Conservation (phyloP, 2,329 filamentous ascomycete species). For the Talaromyces sp. region DNA sequence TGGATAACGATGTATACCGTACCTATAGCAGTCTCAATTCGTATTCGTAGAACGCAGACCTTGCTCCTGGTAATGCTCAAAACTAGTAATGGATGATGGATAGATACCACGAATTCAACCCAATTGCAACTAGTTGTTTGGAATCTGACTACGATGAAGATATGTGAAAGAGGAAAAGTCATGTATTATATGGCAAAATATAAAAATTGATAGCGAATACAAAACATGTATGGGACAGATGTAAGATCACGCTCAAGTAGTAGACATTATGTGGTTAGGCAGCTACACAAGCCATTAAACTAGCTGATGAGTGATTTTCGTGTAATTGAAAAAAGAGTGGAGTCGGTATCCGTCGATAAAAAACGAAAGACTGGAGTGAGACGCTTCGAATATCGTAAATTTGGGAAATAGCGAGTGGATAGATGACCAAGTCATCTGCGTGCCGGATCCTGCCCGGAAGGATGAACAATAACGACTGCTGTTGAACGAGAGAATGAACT, state of each 20-base stretch:
- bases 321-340: neutral
- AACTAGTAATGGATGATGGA: no score
- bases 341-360: neutral
- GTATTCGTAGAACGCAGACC: no score
- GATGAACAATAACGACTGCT: slow-evolving; percentile 7
- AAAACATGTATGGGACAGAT: neutral
- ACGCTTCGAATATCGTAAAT: neutral
- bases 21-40: no score
- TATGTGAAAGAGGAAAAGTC: no score
- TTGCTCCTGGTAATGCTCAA: no score
- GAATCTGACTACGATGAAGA: neutral
- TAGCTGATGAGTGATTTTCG: neutral
- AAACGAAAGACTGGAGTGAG: slow-evolving; percentile 6
- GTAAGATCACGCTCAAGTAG: neutral
- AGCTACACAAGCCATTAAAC: neutral
- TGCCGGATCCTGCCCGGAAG: slow-evolving; percentile 13
- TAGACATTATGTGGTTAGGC: neutral
- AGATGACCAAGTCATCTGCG: slow-evolving; percentile 15
- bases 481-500: neutral
- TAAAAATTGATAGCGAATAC: neutral
- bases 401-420: slow-evolving; percentile 10
- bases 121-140: no score
- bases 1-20: no score
- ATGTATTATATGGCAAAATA: slow-evolving; percentile 6
- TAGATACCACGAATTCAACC: no score